A percentile compares a stretch with the other conserved stretches of the same genome.
These are phyloP conservation scores for Stachybotrys elegans DNA, from an alignment of 2,329 filamentous ascomycete species.

Conservation along the genomic window DNA sequence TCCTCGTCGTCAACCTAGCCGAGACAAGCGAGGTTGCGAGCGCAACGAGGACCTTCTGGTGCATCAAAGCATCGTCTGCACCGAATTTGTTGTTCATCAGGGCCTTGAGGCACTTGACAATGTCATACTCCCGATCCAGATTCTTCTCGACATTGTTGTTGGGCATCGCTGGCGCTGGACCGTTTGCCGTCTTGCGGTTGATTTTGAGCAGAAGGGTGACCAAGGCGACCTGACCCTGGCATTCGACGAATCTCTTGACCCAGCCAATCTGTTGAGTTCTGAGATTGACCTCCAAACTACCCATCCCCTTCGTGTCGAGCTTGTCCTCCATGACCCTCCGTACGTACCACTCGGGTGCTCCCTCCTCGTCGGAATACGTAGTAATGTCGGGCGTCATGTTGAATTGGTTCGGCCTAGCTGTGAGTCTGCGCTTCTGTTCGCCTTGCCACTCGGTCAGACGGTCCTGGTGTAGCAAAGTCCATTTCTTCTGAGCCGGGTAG, in stretches of 20 bases:
- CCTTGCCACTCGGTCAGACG: conserved; percentile 89
- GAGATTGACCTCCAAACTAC: conserved; percentile 89
- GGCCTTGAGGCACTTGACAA: conserved; percentile 94
- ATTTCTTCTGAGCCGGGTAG: conserved; percentile 92
- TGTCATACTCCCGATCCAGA: conserved; percentile 90
- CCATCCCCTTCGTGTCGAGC: conserved; percentile 85
- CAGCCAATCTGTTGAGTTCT: conserved; percentile 95
- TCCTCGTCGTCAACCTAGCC: conserved; percentile 82
- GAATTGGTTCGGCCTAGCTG: conserved; percentile 66
- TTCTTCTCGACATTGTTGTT: conserved; percentile 64
- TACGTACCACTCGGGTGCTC: conserved; percentile 97
- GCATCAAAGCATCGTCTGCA: conserved; percentile 86
- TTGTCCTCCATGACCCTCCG: conserved; percentile 94
- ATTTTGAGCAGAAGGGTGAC: conserved; percentile 92
- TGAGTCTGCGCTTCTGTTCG: conserved; percentile 81
- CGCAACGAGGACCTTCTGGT: conserved; percentile 86
- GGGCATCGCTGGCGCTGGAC: conserved; percentile 57
- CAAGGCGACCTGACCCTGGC: conserved; percentile 91
- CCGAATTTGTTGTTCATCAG: conserved; percentile 99
- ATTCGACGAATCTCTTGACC: conserved; percentile 95
- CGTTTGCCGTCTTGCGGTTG: conserved; percentile 77
- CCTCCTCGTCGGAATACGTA: conserved; percentile 84
- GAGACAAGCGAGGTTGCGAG: conserved; percentile 84
- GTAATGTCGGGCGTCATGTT: conserved; percentile 61
- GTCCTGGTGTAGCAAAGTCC: conserved; percentile 95